phyloP scores from a whole-genome alignment of 148 eudicot genomes.

The Tetragonia tetragonoides region DNA sequence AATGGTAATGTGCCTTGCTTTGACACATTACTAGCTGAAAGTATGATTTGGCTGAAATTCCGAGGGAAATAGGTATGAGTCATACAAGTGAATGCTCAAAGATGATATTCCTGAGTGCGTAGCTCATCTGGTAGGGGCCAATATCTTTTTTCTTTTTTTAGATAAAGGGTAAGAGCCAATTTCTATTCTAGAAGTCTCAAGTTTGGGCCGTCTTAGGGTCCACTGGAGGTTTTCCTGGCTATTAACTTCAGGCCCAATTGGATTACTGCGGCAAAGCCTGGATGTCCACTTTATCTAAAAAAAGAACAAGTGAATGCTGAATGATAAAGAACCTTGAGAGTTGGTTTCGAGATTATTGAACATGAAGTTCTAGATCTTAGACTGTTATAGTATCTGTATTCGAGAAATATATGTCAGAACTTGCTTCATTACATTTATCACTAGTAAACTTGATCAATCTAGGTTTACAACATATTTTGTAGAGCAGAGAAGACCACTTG shows the following conservation, averaged over 20 bases:
- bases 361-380: neutral
- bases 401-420: neutral
- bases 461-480: neutral
- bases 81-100: neutral
- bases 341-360: neutral
- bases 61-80: neutral
- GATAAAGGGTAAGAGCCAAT: no score
- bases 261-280: no score
- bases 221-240: neutral
- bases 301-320: neutral
- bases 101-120: no score
- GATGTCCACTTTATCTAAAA: no score
- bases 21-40: neutral
- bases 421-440: neutral
- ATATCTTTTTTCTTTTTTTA: no score
- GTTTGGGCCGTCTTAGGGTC: no score
- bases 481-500: neutral
- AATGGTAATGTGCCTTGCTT: neutral
- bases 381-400: neutral
- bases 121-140: no score
- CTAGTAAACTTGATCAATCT: neutral
- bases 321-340: neutral
- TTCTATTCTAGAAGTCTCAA: no score
- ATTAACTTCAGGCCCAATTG: no score
- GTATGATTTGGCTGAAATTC: neutral